phyloP scores from a whole-genome alignment of 352 stramenopile species.

The Globisporangium echinulatum region DNA sequence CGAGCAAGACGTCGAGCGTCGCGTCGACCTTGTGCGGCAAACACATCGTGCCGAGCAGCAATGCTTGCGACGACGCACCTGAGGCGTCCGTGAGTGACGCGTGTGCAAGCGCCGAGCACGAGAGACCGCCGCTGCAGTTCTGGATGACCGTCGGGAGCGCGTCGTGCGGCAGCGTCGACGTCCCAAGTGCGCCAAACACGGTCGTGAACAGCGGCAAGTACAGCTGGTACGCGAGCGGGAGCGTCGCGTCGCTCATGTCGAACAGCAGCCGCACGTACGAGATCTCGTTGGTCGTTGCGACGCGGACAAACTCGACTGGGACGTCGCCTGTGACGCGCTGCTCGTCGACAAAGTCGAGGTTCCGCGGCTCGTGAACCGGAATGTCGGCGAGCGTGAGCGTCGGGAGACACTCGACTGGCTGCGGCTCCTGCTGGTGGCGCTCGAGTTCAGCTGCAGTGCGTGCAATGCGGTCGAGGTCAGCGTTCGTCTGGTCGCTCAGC shows the following conservation, averaged over 20 bases:
- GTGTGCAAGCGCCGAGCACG: constrained; percentile 43
- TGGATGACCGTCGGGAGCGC: constrained; percentile 63
- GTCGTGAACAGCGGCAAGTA: constrained; percentile 69
- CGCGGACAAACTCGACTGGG: constrained; percentile 47
- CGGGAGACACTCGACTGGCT: constrained; percentile 67
- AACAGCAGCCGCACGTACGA: constrained; percentile 76
- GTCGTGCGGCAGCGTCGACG: constrained; percentile 56
- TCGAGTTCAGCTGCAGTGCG: constrained; percentile 38
- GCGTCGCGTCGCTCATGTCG: constrained; percentile 26
- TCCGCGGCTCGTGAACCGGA: constrained; percentile 33
- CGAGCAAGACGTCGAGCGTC: constrained; percentile 45
- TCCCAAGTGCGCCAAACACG: constrained; percentile 70
- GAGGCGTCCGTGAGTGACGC: constrained; percentile 47
- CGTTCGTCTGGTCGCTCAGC: constrained; percentile 36
- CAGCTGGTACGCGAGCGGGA: constrained; percentile 56
- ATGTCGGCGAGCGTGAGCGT: constrained; percentile 72
- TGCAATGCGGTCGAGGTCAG: constrained; percentile 53
- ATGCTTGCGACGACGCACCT: constrained; percentile 38
- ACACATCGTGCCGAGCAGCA: constrained; percentile 64
- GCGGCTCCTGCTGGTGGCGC: constrained; percentile 52
- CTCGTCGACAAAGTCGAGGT: constrained; percentile 40
- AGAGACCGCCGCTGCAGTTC: constrained; percentile 74
- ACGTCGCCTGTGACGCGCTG: not conserved
- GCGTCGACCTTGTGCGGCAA: constrained; percentile 70
- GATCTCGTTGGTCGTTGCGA: constrained; percentile 79